Evolutionary conservation across 148 eudicot species (phyloP).

Genomic region (Silene latifolia): DNA sequence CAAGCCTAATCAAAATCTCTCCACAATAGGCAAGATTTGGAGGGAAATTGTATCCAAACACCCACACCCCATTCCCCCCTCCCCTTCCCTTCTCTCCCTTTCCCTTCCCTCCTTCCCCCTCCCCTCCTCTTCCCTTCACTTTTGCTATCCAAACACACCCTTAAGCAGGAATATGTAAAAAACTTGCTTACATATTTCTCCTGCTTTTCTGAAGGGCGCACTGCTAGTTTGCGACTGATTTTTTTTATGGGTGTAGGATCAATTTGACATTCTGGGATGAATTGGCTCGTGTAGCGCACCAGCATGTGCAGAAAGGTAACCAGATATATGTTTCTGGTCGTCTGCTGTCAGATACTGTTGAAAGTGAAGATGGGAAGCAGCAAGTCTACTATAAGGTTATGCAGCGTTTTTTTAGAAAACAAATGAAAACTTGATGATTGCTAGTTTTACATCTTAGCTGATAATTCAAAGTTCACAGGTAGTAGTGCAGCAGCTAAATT

Average conservation of each 20-base stretch:
- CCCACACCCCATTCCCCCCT: too few relatives aligned
- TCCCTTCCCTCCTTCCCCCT: too few relatives aligned
- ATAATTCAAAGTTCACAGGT: slow-evolving; percentile 3
- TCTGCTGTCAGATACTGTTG: slow-evolving; percentile 62
- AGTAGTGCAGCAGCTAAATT: slow-evolving; percentile 70
- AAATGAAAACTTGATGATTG: not conserved
- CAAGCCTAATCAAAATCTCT: too few relatives aligned
- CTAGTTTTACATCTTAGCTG: not conserved
- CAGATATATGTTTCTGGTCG: slow-evolving; percentile 87
- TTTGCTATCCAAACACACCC: too few relatives aligned
- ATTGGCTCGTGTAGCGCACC: slow-evolving; percentile 71
- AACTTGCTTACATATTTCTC: not conserved
- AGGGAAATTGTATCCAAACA: too few relatives aligned
- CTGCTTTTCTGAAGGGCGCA: not conserved
- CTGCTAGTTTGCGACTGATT: not conserved
- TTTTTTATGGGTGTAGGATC: slow-evolving; percentile 48
- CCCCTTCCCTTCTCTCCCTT: too few relatives aligned
- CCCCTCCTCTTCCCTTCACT: too few relatives aligned
- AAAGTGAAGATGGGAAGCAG: slow-evolving; percentile 77
- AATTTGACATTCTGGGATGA: slow-evolving; percentile 90
- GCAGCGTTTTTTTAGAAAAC: not conserved
- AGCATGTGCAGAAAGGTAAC: slow-evolving; percentile 81
- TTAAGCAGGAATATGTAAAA: not conserved
- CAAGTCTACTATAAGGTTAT: slow-evolving; percentile 72
- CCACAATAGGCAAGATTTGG: too few relatives aligned